Evolutionary conservation across 176 grass and related monocot genomes (phyloP).

Genomic region (Leersia perrieri): DNA sequence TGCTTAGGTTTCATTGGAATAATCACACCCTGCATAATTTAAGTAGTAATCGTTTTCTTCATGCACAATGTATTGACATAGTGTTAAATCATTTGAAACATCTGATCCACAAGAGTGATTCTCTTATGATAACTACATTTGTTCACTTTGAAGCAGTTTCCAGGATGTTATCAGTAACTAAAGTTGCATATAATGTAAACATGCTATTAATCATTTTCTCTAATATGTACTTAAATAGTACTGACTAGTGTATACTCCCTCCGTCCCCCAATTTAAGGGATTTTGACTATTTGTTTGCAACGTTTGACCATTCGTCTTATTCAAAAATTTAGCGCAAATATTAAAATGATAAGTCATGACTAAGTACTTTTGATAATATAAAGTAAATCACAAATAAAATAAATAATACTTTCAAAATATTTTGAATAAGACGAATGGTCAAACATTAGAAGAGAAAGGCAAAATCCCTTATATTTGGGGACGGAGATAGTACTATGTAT

Average conservation of each 20-base stretch:
- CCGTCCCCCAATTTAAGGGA: too few species aligned
- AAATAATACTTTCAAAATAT: too few species aligned
- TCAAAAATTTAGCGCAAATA: too few species aligned
- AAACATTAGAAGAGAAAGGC: too few species aligned
- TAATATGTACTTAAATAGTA: not conserved
- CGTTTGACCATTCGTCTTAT: too few species aligned
- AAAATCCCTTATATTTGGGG: too few species aligned
- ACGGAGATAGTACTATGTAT: too few species aligned
- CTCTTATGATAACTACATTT: not conserved
- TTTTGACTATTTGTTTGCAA: too few species aligned
- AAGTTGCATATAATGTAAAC: not conserved
- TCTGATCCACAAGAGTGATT: not conserved
- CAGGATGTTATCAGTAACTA: not conserved
- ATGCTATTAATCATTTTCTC: not conserved
- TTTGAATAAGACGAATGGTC: too few species aligned
- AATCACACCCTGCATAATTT: not conserved
- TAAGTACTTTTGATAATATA: too few species aligned
- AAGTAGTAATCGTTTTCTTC: not conserved
- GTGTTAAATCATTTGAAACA: not conserved
- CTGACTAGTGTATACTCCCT: not conserved
- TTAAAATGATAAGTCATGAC: too few species aligned
- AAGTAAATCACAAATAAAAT: too few species aligned
- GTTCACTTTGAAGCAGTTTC: conserved; percentile 3
- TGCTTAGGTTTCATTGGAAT: not conserved
- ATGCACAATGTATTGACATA: not conserved